A percentile compares a stretch with the other conserved stretches of the same genome.
These are phyloP conservation scores for Populus hybrid DNA, from an alignment of 441 rosid species.

Conservation along the genomic window DNA sequence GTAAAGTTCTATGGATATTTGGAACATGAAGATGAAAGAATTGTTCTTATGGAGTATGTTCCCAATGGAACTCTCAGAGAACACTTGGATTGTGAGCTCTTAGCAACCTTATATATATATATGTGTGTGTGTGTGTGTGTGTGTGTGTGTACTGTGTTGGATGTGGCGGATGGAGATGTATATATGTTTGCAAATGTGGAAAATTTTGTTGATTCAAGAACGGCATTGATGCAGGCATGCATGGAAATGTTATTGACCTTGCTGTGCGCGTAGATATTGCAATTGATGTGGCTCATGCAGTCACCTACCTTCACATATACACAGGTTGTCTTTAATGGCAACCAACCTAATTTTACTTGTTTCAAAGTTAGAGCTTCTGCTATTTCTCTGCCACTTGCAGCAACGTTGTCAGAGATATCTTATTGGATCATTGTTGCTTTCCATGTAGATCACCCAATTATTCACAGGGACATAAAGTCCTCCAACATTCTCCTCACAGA, in stretches of 20 bases:
- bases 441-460: constrained; percentile 80
- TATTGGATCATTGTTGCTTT: constrained; percentile 14
- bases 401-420: background rate
- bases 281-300: constrained; percentile 85
- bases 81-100: constrained; percentile 79
- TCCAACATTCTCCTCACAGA: constrained; percentile 90
- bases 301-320: constrained; percentile 94
- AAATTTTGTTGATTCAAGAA: constrained; percentile 15
- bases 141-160: too few species aligned
- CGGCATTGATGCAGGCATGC: constrained; percentile 44
- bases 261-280: constrained; percentile 78
- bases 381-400: constrained; percentile 5
- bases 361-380: background rate
- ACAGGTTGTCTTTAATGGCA: constrained; percentile 46
- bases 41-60: constrained; percentile 74
- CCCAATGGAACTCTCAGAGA: constrained; percentile 87
- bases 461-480: constrained; percentile 91
- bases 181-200: background rate
- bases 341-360: background rate
- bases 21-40: constrained; percentile 62
- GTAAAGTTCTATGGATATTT: constrained; percentile 71
- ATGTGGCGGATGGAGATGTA: background rate
- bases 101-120: background rate
- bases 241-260: constrained; percentile 55
- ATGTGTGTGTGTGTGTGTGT: too few species aligned